Conservation (phyloP, 1,284 basidiomycete genomes). For the Xerocomus minutiporus region DNA sequence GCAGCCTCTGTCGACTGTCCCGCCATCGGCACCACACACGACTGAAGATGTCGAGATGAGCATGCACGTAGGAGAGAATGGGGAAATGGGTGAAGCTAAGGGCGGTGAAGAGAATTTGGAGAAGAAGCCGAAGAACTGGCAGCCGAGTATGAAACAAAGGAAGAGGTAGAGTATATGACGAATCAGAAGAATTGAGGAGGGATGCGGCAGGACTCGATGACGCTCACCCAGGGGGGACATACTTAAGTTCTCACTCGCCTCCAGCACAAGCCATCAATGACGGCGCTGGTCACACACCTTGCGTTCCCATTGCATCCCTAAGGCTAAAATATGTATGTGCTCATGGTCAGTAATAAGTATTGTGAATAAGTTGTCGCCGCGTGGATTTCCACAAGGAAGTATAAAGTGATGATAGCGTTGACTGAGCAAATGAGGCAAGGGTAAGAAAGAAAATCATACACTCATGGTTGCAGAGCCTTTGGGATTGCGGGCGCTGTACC, state of each 20-base stretch:
- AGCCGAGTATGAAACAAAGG: slow-evolving; percentile 33
- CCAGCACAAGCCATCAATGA: too few species aligned
- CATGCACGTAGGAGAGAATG: slow-evolving; percentile 20
- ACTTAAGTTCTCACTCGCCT: too few species aligned
- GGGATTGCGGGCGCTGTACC: neutral
- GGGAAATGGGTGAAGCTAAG: slow-evolving; percentile 27
- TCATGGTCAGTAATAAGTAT: neutral
- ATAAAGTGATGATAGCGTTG: neutral
- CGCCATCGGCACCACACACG: slow-evolving; percentile 19
- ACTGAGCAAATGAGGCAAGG: neutral
- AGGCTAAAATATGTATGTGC: neutral
- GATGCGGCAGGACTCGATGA: slow-evolving; percentile 32
- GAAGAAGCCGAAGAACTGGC: slow-evolving; percentile 31
- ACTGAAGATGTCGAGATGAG: slow-evolving; percentile 18
- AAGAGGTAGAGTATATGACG: slow-evolving; percentile 33
- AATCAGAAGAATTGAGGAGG: slow-evolving; percentile 32
- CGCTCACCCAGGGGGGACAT: slow-evolving; percentile 5
- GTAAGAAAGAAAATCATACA: neutral
- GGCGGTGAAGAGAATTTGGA: slow-evolving; percentile 27
- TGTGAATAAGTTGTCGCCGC: neutral
- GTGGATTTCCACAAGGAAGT: neutral
- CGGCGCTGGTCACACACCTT: neutral
- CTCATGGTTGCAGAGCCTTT: neutral
- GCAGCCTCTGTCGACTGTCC: slow-evolving; percentile 19
- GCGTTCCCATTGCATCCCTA: neutral